These are phyloP conservation scores for Globisporangium okanoganense DNA, from an alignment of 352 stramenopile species.

Conservation along the genomic window DNA sequence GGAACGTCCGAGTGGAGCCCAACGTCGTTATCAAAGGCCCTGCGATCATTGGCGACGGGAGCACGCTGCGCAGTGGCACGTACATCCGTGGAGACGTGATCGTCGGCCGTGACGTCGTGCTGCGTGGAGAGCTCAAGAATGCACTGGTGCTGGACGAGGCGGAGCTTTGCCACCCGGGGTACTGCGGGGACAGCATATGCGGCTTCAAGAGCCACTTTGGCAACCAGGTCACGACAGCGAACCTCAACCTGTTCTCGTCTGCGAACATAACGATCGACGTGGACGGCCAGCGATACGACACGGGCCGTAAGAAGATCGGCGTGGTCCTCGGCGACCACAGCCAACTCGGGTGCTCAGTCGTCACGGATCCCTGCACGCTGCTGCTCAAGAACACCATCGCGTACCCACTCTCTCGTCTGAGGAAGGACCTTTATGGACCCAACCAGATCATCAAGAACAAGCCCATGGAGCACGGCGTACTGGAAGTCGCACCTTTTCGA, in stretches of 20 bases:
- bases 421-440: slow-evolving; percentile 65
- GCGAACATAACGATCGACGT: slow-evolving; percentile 32
- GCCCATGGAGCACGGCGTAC: slow-evolving; percentile 59
- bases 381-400: slow-evolving; percentile 52
- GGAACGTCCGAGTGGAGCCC: slow-evolving; percentile 59
- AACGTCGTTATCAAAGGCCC: slow-evolving; percentile 74
- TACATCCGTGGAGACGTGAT: slow-evolving; percentile 74
- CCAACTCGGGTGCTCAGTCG: slow-evolving; percentile 66
- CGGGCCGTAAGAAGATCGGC: slow-evolving; percentile 61
- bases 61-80: slow-evolving; percentile 52
- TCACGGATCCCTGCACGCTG: slow-evolving; percentile 73
- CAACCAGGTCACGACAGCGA: slow-evolving; percentile 80
- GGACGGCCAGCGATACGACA: slow-evolving; percentile 43
- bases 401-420: slow-evolving; percentile 63
- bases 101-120: slow-evolving; percentile 50
- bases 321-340: slow-evolving; percentile 67
- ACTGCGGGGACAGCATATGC: slow-evolving; percentile 71
- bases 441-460: slow-evolving; percentile 80
- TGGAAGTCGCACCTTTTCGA: slow-evolving; percentile 43
- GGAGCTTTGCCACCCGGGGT: slow-evolving; percentile 68
- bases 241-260: slow-evolving; percentile 51
- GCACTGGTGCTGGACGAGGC: slow-evolving; percentile 65
- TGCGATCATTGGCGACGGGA: slow-evolving; percentile 62
- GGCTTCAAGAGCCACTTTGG: slow-evolving; percentile 79
- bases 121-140: slow-evolving; percentile 73